Evolutionary conservation across 345 rosid species (phyloP).

Genomic region (Jatropha curcas): DNA sequence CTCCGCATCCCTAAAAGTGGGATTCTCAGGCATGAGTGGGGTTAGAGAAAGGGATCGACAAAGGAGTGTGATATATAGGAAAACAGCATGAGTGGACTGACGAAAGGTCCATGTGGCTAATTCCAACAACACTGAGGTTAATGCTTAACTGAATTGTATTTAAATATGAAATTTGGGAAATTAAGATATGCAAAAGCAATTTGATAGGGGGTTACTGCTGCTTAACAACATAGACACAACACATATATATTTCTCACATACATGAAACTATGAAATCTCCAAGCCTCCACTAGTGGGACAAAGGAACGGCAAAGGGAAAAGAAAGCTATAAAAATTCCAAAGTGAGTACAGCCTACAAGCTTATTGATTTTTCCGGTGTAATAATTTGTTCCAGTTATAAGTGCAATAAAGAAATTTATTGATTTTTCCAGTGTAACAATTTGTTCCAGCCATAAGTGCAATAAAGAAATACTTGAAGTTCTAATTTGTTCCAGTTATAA

Average conservation of each 20-base stretch:
- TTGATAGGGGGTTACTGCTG: not conserved
- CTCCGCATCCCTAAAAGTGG: slow-evolving; percentile 41
- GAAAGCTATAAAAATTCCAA: not conserved
- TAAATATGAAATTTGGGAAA: not conserved
- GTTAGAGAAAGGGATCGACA: not conserved
- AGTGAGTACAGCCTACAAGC: not conserved
- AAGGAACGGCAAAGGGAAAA: too few relatives aligned
- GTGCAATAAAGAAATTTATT: too few relatives aligned
- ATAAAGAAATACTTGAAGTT: slow-evolving; percentile 14
- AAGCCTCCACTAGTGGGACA: too few relatives aligned
- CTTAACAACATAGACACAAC: not conserved
- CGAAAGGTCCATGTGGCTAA: not conserved
- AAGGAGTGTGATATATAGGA: not conserved
- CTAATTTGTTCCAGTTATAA: too few relatives aligned
- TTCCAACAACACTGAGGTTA: not conserved
- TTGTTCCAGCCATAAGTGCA: not conserved
- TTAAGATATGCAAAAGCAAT: not conserved
- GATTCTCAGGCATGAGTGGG: slow-evolving; percentile 5
- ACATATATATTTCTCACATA: not conserved
- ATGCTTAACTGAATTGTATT: not conserved
- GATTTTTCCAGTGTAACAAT: not conserved
- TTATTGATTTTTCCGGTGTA: too few relatives aligned
- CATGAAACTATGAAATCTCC: not conserved
- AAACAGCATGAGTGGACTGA: too few relatives aligned
- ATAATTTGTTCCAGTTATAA: too few relatives aligned